A percentile compares a stretch with the other conserved stretches of the same genome.
Evolutionary conservation across 257 asterid genomes (phyloP).

Genomic region (Hygrophila difformis): DNA sequence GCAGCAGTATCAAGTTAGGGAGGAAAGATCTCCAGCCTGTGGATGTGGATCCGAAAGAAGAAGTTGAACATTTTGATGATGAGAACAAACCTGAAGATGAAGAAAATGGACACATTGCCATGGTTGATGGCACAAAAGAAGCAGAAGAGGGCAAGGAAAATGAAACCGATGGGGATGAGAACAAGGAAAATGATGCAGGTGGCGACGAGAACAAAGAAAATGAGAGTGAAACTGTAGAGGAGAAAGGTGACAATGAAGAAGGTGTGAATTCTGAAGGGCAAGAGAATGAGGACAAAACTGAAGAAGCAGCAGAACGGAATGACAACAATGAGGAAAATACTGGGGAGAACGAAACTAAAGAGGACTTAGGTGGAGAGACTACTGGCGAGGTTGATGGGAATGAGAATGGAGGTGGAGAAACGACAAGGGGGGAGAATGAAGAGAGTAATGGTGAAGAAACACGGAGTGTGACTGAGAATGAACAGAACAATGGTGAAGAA

Average conservation of each 20-base stretch:
- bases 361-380: conserved; percentile 9
- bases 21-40: conserved; percentile 75
- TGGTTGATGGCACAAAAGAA: conserved; percentile 23
- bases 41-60: conserved; percentile 30
- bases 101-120: conserved; percentile 20
- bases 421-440: not conserved
- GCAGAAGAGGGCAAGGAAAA: conserved; percentile 16
- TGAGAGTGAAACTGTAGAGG: conserved; percentile 13
- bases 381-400: not conserved
- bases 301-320: conserved; percentile 1
- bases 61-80: conserved; percentile 56
- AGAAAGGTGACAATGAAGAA: conserved; percentile 14
- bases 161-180: conserved; percentile 6
- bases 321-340: conserved; percentile 7
- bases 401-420: not conserved
- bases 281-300: conserved; percentile 10
- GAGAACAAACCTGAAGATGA: conserved; percentile 49
- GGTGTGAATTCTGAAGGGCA: conserved; percentile 13
- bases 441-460: conserved; percentile 3
- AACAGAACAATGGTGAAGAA: conserved; percentile 10
- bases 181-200: conserved; percentile 12
- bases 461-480: not conserved
- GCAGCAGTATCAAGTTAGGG: conserved; percentile 40
- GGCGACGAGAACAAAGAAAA: conserved; percentile 16
- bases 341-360: conserved; percentile 2